These are phyloP conservation scores for Aspergillus felis DNA, from an alignment of 2,329 filamentous ascomycete genomes.

Conservation along the genomic window DNA sequence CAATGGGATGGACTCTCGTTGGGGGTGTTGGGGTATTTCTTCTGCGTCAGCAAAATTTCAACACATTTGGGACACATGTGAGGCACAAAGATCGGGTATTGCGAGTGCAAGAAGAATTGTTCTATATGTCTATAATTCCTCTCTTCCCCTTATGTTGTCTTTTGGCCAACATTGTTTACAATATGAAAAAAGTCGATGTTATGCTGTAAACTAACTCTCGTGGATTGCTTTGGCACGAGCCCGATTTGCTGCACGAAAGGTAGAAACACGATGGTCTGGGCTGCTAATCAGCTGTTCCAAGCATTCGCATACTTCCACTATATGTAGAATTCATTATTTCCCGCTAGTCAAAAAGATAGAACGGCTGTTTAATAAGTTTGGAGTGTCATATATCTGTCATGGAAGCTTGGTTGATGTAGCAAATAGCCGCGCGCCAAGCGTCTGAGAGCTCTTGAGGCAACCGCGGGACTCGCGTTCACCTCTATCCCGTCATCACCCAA, in stretches of 20 bases:
- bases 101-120: constrained; percentile 32
- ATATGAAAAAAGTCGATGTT: neutral
- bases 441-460: constrained; percentile 23
- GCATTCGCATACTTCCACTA: too few species aligned
- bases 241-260: too few species aligned
- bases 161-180: neutral
- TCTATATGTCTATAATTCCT: constrained; percentile 27
- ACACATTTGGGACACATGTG: constrained; percentile 22
- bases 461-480: constrained; percentile 25
- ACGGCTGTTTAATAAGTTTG: too few species aligned
- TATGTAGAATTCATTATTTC: neutral
- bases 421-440: constrained; percentile 24
- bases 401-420: neutral
- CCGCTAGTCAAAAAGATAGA: too few species aligned
- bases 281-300: neutral
- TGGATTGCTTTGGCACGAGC: neutral
- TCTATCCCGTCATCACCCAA: constrained; percentile 23
- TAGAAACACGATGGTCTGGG: neutral
- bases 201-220: neutral
- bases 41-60: constrained; percentile 29
- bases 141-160: constrained; percentile 4
- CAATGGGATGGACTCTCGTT: constrained; percentile 34
- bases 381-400: too few species aligned
- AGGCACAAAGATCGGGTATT: constrained; percentile 24
- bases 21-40: constrained; percentile 39